These are phyloP conservation scores for Hordeum marinum DNA, from an alignment of 176 grass and related monocot genomes.

Conservation along the genomic window DNA sequence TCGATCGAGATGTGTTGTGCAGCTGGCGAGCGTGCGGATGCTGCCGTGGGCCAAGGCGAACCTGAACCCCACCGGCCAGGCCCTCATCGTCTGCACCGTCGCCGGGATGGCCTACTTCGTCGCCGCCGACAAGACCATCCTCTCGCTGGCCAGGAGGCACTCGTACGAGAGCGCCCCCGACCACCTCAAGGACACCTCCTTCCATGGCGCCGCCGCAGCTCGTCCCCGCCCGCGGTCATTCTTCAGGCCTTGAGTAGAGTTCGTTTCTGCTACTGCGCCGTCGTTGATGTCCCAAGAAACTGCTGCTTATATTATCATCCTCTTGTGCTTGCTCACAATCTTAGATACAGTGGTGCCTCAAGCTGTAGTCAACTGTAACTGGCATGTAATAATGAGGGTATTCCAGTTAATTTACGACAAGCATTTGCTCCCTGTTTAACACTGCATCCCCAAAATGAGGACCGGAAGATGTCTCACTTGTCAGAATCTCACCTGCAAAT, in stretches of 20 bases:
- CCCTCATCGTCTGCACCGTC: conserved; percentile 54
- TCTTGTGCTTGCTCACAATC: too few relatives aligned
- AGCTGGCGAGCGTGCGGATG: conserved; percentile 72
- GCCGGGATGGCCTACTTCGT: conserved; percentile 74
- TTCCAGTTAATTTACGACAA: too few relatives aligned
- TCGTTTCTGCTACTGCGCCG: too few relatives aligned
- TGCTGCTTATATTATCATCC: too few relatives aligned
- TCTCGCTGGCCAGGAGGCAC: conserved; percentile 55
- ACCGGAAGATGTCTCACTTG: too few relatives aligned
- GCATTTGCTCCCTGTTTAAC: too few relatives aligned
- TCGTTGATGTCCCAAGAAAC: too few relatives aligned
- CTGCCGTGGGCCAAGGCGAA: conserved; percentile 63
- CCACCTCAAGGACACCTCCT: conserved; percentile 40
- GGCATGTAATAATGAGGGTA: too few relatives aligned
- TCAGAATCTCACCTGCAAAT: too few relatives aligned
- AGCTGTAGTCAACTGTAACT: too few relatives aligned
- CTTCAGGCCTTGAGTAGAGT: conserved; percentile 26
- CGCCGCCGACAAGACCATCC: conserved; percentile 56
- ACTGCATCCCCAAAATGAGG: too few relatives aligned
- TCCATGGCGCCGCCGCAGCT: not conserved
- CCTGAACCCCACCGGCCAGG: conserved; percentile 65
- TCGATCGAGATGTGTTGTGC: not conserved
- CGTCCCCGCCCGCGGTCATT: conserved; percentile 10
- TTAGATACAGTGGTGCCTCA: too few relatives aligned
- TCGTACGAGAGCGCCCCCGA: conserved; percentile 33